Evolutionary conservation across 257 asterid genomes (phyloP).

Genomic region (Nicotiana attenuata): DNA sequence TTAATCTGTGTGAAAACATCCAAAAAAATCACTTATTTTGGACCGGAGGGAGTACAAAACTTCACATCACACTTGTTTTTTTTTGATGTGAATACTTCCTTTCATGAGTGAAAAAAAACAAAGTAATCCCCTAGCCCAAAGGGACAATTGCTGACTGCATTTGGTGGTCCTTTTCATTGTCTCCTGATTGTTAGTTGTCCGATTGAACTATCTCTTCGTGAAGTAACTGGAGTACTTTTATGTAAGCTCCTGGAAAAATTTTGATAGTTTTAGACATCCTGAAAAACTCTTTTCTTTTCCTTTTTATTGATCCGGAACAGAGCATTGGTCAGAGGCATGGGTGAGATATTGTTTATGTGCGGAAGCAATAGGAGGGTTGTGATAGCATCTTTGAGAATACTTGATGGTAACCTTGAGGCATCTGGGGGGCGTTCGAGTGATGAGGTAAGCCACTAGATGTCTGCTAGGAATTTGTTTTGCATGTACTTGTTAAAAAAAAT

Average conservation of each 20-base stretch:
- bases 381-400: slow-evolving; percentile 56
- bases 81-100: not conserved
- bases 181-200: not conserved
- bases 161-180: not conserved
- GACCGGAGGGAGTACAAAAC: too few species aligned
- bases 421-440: slow-evolving; percentile 46
- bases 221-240: not conserved
- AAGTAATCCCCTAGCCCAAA: not conserved
- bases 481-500: too few species aligned
- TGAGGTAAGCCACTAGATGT: slow-evolving; percentile 42
- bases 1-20: too few species aligned
- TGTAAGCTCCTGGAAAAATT: not conserved
- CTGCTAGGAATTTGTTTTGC: not conserved
- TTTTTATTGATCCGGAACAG: slow-evolving; percentile 30
- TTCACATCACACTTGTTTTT: not conserved
- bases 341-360: slow-evolving; percentile 86
- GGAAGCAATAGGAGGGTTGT: slow-evolving; percentile 71
- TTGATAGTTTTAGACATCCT: slow-evolving; percentile 6
- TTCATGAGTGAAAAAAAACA: not conserved
- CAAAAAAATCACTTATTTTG: too few species aligned
- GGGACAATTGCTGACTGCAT: not conserved
- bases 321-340: slow-evolving; percentile 87
- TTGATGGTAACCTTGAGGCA: slow-evolving; percentile 29
- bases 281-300: slow-evolving; percentile 8
- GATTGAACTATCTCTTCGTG: not conserved